A percentile compares a stretch with the other conserved stretches of the same genome.
These are phyloP conservation scores for Ballota nigra DNA, from an alignment of 257 asterid species.

Conservation along the genomic window DNA sequence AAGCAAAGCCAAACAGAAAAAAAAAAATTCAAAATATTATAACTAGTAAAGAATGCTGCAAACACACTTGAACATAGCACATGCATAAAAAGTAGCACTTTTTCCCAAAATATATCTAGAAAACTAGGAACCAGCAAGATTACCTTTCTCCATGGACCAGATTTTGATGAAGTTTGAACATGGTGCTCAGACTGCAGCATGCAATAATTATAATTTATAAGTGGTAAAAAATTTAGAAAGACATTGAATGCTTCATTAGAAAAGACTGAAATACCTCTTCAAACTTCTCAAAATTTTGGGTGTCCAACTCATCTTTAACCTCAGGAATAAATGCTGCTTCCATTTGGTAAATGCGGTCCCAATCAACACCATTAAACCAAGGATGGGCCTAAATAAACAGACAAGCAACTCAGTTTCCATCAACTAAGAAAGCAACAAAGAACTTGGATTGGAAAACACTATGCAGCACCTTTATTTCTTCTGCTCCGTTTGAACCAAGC, in stretches of 20 bases:
- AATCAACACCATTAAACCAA: constrained; percentile 75
- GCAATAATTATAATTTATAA: constrained; percentile 22
- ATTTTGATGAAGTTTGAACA: constrained; percentile 56
- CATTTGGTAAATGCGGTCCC: constrained; percentile 78
- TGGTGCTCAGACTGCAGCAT: constrained; percentile 65
- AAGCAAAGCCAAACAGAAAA: not conserved
- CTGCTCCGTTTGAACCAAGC: constrained; percentile 86
- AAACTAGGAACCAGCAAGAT: constrained; percentile 20
- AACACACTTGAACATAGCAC: not conserved
- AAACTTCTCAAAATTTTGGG: constrained; percentile 93
- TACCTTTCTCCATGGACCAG: constrained; percentile 99
- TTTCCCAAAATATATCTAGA: not conserved
- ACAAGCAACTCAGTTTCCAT: constrained; percentile 22
- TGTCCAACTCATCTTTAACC: constrained; percentile 91
- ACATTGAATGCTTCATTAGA: constrained; percentile 8
- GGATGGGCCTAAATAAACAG: constrained; percentile 65
- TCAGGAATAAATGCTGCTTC: constrained; percentile 96
- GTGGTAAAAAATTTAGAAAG: not conserved
- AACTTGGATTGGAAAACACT: constrained; percentile 45
- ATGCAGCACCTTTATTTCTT: constrained; percentile 84
- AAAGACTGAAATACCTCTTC: constrained; percentile 59
- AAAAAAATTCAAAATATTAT: not conserved
- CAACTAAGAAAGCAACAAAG: constrained; percentile 27
- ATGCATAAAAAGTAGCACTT: not conserved
- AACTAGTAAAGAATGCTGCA: constrained; percentile 6